Evolutionary conservation across 345 rosid genomes (phyloP), one percentile per base, ranked within the genome.

Genomic region (Lagerstroemia speciosa): DNA sequence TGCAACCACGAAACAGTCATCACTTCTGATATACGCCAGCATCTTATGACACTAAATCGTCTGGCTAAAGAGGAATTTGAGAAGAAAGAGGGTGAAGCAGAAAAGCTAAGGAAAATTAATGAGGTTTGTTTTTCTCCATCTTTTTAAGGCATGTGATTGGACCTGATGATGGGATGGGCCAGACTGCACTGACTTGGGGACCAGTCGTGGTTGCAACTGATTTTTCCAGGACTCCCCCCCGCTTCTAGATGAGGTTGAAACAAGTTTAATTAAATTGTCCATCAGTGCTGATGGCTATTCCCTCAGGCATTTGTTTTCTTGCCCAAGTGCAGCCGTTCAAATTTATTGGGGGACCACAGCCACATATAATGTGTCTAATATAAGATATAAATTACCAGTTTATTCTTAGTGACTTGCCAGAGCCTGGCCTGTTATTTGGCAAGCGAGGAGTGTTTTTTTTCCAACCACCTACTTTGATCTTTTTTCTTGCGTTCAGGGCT

Each of bases 1-100:
- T 66, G 81, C 71, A 83, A 89, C 70, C 96, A 89, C 78, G 81
- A 73, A 65, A 88, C 87, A 37, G 10, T 85, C 69, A 75, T 90
- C 62, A 88, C 91, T 55, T 92, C 94, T 31, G 96, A 92, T 82
- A 81, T 90, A 45, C 82, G 76, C 69, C 92, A 82, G 36, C 96
- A 95, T 73, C 86, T 95, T 74, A 81, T 85, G 75, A 77, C 68
- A 70, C 82, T 95, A 78, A 92, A 88, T 74, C 82, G 70, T 71
- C 83, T 82, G 75, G 91, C 90, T 48, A 88, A 74, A 72, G 96
- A 84, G 76, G 96, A 88, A 81, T 83, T 90, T 93, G 88, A 92
- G 72, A 87, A 82, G 82, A 89, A 86, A 77, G 90, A 87, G 74
- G 92, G 89, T 63, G 94, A 90, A 82, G 96, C 82, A 71, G 98